Evolutionary conservation across 2,329 filamentous ascomycete species (phyloP), one percentile per base, ranked within the genome.

Genomic region (Davidsoniella neocaledoniae): DNA sequence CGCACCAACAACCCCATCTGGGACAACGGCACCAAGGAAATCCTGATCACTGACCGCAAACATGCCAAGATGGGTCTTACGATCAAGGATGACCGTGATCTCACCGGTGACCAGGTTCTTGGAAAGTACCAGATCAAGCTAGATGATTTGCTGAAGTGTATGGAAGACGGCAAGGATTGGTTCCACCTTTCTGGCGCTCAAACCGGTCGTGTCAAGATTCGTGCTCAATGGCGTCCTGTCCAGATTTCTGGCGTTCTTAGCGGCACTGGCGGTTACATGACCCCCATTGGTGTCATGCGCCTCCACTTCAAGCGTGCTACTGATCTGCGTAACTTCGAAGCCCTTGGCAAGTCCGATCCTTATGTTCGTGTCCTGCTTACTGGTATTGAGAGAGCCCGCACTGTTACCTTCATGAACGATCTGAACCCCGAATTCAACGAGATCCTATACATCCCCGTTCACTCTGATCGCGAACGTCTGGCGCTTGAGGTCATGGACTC

Each of bases 1-100:
- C 82, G 90, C 54, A 96, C 87, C 53, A 98, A 98, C 67, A 91
- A 94, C 58, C 91, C 91, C 6, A 88, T 98, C 58, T 98, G 88
- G 81, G 82, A 90, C 49, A 83, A 96, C 61, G 85, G 85, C 5
- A 83, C 80, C 57, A 94, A 94, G 66, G 91, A 98, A 61, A 79
- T 98, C 57, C 77, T 98, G 54, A 90, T 98, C 61, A 95, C 88
- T 1, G 88, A 98, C 62, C 81, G 85, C 55, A 94, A 87, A 68
- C 81, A 78, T 61, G 88, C 91, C 51, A 91, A 86, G 62, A 73
- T 98, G 48, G 93, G 90, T 50, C 69, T 98, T 50, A 84, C 90
- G 14, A 79, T 98, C 72, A 98, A 95, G 67, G 91, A 98, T 60
- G 90, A 96, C 57, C 82, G 90, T 55, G 90, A 94, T 49, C 68